phyloP scores from a whole-genome alignment of 805 yeast species.

The Candida wancherniae region DNA sequence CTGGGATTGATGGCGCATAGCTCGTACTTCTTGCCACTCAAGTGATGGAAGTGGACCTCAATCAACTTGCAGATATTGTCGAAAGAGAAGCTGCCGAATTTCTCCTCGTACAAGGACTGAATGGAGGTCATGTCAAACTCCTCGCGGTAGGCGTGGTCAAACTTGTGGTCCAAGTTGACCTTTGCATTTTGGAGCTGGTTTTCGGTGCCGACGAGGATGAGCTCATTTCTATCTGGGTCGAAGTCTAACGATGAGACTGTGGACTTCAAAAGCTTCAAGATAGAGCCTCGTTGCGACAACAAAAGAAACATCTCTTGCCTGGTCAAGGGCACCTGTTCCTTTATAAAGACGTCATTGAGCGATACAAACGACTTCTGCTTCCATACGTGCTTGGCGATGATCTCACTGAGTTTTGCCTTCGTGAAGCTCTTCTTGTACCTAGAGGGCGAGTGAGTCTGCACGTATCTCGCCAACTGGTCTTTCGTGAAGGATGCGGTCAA shows the following conservation, averaged over 20 bases:
- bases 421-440: conserved; percentile 4
- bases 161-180: conserved; percentile 31
- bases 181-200: conserved; percentile 41
- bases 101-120: conserved; percentile 23
- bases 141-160: conserved; percentile 24
- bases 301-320: conserved; percentile 39
- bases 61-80: conserved; percentile 25
- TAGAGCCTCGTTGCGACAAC: conserved; percentile 33
- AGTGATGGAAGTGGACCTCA: conserved; percentile 32
- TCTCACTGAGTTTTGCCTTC: conserved; percentile 19
- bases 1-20: conserved; percentile 24
- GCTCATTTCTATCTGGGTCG: conserved; percentile 22
- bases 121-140: conserved; percentile 30
- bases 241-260: conserved; percentile 39
- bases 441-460: conserved; percentile 2
- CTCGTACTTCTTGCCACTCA: conserved; percentile 25
- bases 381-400: conserved; percentile 36
- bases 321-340: conserved; percentile 28
- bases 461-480: conserved; percentile 12
- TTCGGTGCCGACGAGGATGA: conserved; percentile 38
- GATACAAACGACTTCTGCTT: conserved; percentile 17
- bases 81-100: conserved; percentile 25
- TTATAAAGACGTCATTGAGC: conserved; percentile 25
- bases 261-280: conserved; percentile 36
- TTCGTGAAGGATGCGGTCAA: conserved; percentile 13